Percentiles rank a stretch among this genome's conserved stretches.
Conservation (phyloP, 345 rosid species). For the Euphorbia lathyris region DNA sequence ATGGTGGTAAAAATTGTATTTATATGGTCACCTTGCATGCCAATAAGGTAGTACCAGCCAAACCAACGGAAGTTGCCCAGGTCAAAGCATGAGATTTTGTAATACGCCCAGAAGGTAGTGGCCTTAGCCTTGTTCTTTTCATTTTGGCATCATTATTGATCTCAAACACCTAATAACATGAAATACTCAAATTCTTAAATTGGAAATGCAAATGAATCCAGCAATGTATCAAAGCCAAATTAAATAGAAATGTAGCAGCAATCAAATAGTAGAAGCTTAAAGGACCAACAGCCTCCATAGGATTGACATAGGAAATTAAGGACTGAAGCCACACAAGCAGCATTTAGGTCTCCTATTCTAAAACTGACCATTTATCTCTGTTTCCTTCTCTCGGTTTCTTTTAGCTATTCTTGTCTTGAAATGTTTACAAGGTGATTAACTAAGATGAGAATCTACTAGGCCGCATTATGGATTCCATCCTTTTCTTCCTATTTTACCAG, state of each 20-base stretch:
- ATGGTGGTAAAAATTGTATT: slow-evolving; percentile 13
- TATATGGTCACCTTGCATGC: slow-evolving; percentile 64
- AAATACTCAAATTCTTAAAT: neutral
- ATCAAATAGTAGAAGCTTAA: neutral
- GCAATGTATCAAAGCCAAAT: neutral
- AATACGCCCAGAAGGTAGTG: slow-evolving; percentile 85
- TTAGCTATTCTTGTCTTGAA: neutral
- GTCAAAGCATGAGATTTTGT: slow-evolving; percentile 61
- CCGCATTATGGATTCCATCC: neutral
- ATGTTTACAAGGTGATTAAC: neutral
- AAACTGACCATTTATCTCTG: no score
- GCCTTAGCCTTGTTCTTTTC: slow-evolving; percentile 84
- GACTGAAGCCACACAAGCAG: neutral
- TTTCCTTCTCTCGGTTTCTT: no score
- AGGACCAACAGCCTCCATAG: neutral
- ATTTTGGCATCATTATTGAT: slow-evolving; percentile 82
- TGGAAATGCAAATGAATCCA: neutral
- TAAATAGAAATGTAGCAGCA: neutral
- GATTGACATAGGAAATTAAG: neutral
- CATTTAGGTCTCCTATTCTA: neutral
- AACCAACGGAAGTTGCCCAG: slow-evolving; percentile 76
- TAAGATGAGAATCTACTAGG: neutral
- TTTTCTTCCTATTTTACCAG: no score
- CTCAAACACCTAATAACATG: slow-evolving; percentile 60
- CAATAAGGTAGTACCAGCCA: slow-evolving; percentile 72